Base-by-base conservation (phyloP, 2,329 filamentous ascomycete genomes). In the Aspergillus tanneri region DNA sequence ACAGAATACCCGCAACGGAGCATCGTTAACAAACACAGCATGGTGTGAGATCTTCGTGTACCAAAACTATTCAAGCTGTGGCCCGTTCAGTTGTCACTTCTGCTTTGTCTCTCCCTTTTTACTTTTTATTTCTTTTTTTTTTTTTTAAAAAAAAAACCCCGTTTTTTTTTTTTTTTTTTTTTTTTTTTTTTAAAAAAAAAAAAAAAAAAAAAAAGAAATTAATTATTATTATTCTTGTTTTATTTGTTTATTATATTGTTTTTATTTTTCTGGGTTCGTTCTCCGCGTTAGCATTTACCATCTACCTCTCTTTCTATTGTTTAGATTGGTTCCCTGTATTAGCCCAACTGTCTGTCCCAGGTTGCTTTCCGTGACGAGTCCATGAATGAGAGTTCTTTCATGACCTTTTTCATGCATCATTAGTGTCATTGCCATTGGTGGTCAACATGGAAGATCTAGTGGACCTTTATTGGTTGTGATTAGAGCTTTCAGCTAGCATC, bases 401-500 rank as follows among this genome's bases (percentile, higher is more conserved):
- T 48, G 37, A 45, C 48, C 49, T 36, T 47, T 48, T 49, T 49
- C 49, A 53, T 53, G 46, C 46, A 32, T 34, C 19, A 34, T 6
- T 18, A 12, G 16, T 44, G 47, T 45, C 48, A 58, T 47, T 43
- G 32, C 32, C 28, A 46, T 47, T 36, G 49, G 47, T 54, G 53
- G 55, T 48, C 52, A 39, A 47, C 51, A 34, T 55, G 52, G 50
- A 50, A 55, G 47, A 53, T 56, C 49, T 49, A 43, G 56, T 56
- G 56, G 56, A 56, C 50, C 55, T 40, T 40, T 52, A 38, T 53
- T 47, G 50, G 50, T 46, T 40, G 44, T 50, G 52, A 52, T 50
- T 50, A 54, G 41, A 37, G 44, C 45, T 46, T 55, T 43, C 40
- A 42, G 47, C 48, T 51, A 52, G 50, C 42, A 42, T 43, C 52